These are phyloP conservation scores for Trichoderma polysporum DNA, from an alignment of 2,329 filamentous ascomycete genomes.

Conservation along the genomic window DNA sequence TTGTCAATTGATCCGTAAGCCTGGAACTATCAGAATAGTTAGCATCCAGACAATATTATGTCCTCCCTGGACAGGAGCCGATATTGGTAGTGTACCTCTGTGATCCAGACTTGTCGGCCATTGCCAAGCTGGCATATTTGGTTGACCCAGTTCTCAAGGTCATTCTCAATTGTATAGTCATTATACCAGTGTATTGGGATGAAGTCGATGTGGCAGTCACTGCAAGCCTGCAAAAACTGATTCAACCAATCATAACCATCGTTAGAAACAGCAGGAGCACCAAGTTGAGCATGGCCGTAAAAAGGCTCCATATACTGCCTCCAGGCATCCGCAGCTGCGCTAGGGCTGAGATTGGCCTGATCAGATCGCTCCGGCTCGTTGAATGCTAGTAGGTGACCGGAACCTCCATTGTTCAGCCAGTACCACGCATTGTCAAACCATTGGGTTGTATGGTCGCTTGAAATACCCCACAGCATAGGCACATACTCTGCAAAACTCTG, in stretches of 20 bases:
- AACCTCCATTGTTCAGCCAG: conserved; percentile 24
- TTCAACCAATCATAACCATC: conserved; percentile 44
- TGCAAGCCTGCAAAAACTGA: conserved; percentile 43
- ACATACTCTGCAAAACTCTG: conserved; percentile 25
- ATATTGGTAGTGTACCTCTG: conserved; percentile 34
- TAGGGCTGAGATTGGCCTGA: conserved; percentile 30
- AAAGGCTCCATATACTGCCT: conserved; percentile 46
- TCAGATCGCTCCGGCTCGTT: conserved; percentile 28
- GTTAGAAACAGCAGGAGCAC: conserved; percentile 50
- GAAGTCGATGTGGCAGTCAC: conserved; percentile 44
- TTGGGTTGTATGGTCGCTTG: conserved; percentile 21
- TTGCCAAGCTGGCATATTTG: conserved; percentile 38
- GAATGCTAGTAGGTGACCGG: conserved; percentile 27
- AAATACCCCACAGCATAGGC: conserved; percentile 29
- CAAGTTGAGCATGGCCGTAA: conserved; percentile 43
- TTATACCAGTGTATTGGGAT: conserved; percentile 51
- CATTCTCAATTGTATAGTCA: conserved; percentile 33
- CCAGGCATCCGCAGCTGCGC: conserved; percentile 40
- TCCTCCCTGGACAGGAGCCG: background rate
- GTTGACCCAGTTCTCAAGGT: conserved; percentile 45
- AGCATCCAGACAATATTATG: background rate
- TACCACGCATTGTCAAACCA: conserved; percentile 23
- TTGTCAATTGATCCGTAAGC: conserved; percentile 38
- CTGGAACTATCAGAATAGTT: conserved; percentile 20
- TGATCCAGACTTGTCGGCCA: conserved; percentile 45